Evolutionary conservation across 192 early-diverging fungal species (phyloP), one percentile per base, ranked within the genome.

Genomic region (Tieghemiomyces parasiticus): DNA sequence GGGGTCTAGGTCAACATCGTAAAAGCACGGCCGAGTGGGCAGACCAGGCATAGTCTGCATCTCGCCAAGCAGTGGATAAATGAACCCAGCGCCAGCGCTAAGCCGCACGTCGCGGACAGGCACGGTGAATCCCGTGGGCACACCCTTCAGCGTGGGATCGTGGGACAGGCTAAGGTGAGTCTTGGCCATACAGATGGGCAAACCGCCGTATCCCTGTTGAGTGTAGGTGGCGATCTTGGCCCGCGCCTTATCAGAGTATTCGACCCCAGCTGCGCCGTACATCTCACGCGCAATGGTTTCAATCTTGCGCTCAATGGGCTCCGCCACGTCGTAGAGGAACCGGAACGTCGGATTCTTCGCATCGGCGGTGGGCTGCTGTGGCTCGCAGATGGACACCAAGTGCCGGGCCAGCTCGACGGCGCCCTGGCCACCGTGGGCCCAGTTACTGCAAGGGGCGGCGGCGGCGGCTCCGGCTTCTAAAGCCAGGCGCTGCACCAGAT

Each of bases 101-200:
- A 92, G 91, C 31, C 93, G 82, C 60, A 99, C 88, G 62, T 99
- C 95, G 44, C 95, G 87, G 52, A 99, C 82, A 13, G 93, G 93
- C 45, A 97, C 80, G 38, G 78, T 83, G 64, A 99, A 99, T 13
- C 87, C 87, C 34, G 86, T 87, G 9, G 95, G 95, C 0, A 88
- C 93, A 54, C 85, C 82, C 78, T 99, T 99, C 50, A 91, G 76
- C 35, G 80, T 85, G 1, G 95, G 90, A 61, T 97, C 87, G 46
- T 92, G 92, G 28, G 92, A 92, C 60, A 99, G 78, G 49, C 82
- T 86, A 62, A 91, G 78, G 67, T 99, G 95, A 4, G 95, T 99
- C 78, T 99, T 99, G 38, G 95, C 95, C 95, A 99, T 99, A 72
- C 95, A 99, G 34, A 99, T 89, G 6, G 93, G 93, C 64, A 97